These are phyloP conservation scores for Miscanthus lutarioriparius DNA, from an alignment of 176 grass and related monocot genomes.

Conservation along the genomic window DNA sequence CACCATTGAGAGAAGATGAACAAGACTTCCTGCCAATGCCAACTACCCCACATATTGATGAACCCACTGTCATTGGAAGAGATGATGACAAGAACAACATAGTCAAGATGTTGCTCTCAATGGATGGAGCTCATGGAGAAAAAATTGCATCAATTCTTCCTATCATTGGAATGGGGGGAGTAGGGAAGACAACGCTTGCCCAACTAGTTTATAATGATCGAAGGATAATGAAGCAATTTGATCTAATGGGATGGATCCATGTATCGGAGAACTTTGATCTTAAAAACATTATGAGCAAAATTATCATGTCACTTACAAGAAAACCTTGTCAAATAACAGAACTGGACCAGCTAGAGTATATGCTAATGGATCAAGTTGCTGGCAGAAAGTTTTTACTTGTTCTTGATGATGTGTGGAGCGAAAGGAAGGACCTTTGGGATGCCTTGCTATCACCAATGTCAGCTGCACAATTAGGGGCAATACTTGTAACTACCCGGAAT, in stretches of 20 bases:
- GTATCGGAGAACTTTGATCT: slow-evolving; percentile 43
- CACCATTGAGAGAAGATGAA: neutral
- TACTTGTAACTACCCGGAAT: slow-evolving; percentile 43
- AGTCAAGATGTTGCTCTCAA: slow-evolving; percentile 28
- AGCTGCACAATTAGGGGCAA: neutral
- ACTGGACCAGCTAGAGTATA: slow-evolving; percentile 29
- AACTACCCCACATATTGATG: neutral
- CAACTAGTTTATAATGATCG: slow-evolving; percentile 43
- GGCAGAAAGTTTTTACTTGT: slow-evolving; percentile 38
- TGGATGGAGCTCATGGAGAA: neutral
- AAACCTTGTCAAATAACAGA: slow-evolving; percentile 25
- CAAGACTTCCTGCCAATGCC: neutral
- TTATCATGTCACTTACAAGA: slow-evolving; percentile 21
- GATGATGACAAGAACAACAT: slow-evolving; percentile 21
- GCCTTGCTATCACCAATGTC: neutral
- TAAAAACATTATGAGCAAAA: slow-evolving; percentile 21
- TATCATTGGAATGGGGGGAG: slow-evolving; percentile 27
- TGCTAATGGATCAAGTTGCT: slow-evolving; percentile 15
- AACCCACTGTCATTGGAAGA: slow-evolving; percentile 32
- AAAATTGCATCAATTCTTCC: slow-evolving; percentile 20
- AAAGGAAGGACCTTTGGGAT: slow-evolving; percentile 29
- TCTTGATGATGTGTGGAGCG: slow-evolving; percentile 52
- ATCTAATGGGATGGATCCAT: slow-evolving; percentile 37
- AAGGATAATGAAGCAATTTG: slow-evolving; percentile 17
- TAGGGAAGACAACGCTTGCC: slow-evolving; percentile 37